phyloP scores from a whole-genome alignment of 129 eudicot genomes.

The Chrysanthemum makinoi region DNA sequence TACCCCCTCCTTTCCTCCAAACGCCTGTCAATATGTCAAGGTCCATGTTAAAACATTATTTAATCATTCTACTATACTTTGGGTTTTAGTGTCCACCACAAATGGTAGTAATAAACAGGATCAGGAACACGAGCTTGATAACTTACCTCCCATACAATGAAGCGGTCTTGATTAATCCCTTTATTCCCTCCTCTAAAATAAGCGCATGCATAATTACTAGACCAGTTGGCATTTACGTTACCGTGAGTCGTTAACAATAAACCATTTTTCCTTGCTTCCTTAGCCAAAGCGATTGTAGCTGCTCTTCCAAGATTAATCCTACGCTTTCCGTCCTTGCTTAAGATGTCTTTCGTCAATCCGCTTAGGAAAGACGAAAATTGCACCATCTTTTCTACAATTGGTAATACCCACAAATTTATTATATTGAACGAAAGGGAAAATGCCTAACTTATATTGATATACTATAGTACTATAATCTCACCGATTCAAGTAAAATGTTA shows the following conservation, averaged over 20 bases:
- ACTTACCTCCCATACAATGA: conserved; percentile 84
- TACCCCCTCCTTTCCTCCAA: conserved; percentile 86
- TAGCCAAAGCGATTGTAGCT: conserved; percentile 56
- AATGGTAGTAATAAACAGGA: background rate
- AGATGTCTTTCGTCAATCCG: conserved; percentile 52
- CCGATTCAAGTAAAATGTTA: background rate
- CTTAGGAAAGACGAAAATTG: conserved; percentile 62
- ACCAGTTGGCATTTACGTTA: conserved; percentile 35
- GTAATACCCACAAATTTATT: conserved; percentile 28
- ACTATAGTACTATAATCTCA: conserved; percentile 10
- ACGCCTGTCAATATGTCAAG: conserved; percentile 49
- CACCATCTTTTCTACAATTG: conserved; percentile 55
- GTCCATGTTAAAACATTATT: background rate
- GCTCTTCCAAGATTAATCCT: conserved; percentile 53
- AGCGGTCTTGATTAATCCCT: conserved; percentile 76
- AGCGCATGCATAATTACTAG: conserved; percentile 47
- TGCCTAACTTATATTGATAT: background rate
- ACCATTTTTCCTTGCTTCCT: conserved; percentile 65
- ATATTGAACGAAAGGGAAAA: conserved; percentile 4
- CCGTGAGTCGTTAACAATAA: conserved; percentile 62
- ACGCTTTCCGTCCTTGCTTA: conserved; percentile 47
- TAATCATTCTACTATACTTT: background rate
- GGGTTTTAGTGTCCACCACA: background rate
- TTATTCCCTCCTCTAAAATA: conserved; percentile 74
- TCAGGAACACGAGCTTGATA: background rate